Percentiles rank a stretch among this genome's conserved stretches.
Conservation (phyloP, 768 basidiomycete species). For the Tulasnella sp. region DNA sequence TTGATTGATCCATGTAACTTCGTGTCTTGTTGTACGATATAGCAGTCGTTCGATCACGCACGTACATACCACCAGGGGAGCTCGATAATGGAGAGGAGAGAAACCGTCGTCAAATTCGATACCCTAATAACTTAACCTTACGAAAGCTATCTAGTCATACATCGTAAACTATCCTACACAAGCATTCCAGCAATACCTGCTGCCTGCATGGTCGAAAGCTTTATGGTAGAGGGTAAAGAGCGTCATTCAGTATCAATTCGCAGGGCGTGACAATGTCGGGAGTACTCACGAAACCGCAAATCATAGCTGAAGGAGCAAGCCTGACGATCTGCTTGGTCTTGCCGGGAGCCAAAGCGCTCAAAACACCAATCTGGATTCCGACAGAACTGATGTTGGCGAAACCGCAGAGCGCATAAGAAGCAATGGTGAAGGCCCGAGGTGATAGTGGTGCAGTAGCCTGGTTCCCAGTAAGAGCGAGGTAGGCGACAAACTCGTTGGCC, state of each 20-base stretch:
- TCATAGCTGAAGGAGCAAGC: conserved; percentile 68
- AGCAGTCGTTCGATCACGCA: neutral
- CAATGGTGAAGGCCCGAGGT: conserved; percentile 76
- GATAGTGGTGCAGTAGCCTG: conserved; percentile 62
- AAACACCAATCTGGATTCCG: conserved; percentile 83
- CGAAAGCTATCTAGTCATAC: conserved; percentile 2
- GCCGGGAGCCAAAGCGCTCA: conserved; percentile 68
- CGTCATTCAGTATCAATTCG: neutral
- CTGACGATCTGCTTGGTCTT: conserved; percentile 71
- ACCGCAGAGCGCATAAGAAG: conserved; percentile 86
- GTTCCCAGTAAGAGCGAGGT: conserved; percentile 55
- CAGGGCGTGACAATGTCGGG: conserved; percentile 42
- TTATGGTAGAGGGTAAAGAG: conserved; percentile 34
- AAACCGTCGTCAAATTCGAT: neutral
- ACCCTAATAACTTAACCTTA: neutral
- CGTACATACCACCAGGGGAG: neutral
- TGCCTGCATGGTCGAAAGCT: conserved; percentile 55
- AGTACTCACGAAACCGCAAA: conserved; percentile 62
- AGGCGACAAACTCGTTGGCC: conserved; percentile 86
- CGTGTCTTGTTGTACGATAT: conserved; percentile 12
- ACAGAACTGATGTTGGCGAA: conserved; percentile 87
- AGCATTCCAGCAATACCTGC: conserved; percentile 54
- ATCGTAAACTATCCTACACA: conserved; percentile 6
- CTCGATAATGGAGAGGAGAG: neutral
- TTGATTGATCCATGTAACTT: neutral